Evolutionary conservation across 1,284 basidiomycete genomes (phyloP).

Genomic region (Sanghuangporus weigelae): DNA sequence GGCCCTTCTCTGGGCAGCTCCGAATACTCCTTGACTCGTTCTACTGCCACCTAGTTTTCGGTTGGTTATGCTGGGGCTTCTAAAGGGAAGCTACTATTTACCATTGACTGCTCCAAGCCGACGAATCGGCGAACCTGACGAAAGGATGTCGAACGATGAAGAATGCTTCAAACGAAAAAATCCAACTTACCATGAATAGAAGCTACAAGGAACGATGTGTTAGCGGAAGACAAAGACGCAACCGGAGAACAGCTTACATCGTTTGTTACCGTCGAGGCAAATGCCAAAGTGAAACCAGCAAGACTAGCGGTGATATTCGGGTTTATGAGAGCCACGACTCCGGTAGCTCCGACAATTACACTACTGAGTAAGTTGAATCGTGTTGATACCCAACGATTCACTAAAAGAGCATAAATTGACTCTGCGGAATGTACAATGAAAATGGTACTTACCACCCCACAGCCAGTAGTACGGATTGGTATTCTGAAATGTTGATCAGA

Average conservation of each 20-base stretch:
- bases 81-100: slow-evolving; percentile 27
- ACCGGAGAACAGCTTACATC: slow-evolving; percentile 48
- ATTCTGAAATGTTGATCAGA: slow-evolving; percentile 44
- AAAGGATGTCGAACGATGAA: neutral
- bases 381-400: slow-evolving; percentile 76
- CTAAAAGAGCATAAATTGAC: slow-evolving; percentile 31
- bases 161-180: neutral
- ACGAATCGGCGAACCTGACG: slow-evolving; percentile 62
- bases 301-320: slow-evolving; percentile 71
- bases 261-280: slow-evolving; percentile 68
- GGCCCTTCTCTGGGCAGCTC: slow-evolving; percentile 73
- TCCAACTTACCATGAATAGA: slow-evolving; percentile 38
- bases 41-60: slow-evolving; percentile 74
- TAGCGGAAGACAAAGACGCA: slow-evolving; percentile 4
- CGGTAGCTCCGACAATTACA: slow-evolving; percentile 68
- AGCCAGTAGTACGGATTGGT: slow-evolving; percentile 80
- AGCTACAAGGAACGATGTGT: slow-evolving; percentile 38
- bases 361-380: slow-evolving; percentile 82
- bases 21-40: slow-evolving; percentile 88
- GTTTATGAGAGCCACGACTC: slow-evolving; percentile 59
- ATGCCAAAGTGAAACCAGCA: slow-evolving; percentile 82
- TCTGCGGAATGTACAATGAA: neutral
- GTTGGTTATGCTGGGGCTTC: neutral
- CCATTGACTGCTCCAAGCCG: slow-evolving; percentile 89
- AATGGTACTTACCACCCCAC: slow-evolving; percentile 64